Base-by-base conservation (phyloP, 2,329 filamentous ascomycete genomes). In the Phoma herbarum region DNA sequence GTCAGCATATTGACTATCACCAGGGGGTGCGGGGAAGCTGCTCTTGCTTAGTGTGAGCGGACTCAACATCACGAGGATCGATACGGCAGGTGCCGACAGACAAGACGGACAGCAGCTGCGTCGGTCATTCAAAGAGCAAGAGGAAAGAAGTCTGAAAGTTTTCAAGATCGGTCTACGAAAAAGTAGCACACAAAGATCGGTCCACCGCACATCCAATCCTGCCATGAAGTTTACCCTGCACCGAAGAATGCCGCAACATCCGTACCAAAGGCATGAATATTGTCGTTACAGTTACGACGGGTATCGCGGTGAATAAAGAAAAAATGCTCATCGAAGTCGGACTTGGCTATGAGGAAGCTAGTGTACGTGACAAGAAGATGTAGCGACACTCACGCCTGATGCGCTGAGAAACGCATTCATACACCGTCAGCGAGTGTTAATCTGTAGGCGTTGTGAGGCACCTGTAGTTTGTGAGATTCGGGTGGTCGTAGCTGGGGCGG, bases 401-500 rank as follows among this genome's bases (percentile, higher is more conserved):
- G 39, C 52, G 52, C 56, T 44, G 16, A 22, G 20, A 29, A 43
- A 44, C 39, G 44, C 45, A 26, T 25, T 41, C 20, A 31, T 42
- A 42, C 44, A 62, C n/a, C 26, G 41, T 54, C 31, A 6, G 14
- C 8, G 48, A 5, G 4, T 28, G 23, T 28, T 44, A 12, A 22
- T 49, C 20, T 45, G 20, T 22, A 35, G 47, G 41, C 33, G 46
- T 51, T 22, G 37, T 50, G 48, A 37, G 35, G 47, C 54, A 57
- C 23, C 20, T 26, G 25, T 42, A 20, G 12, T 12, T 42, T 6
- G 31, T 41, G 14, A 16, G 25, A 31, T 22, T 11, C 12, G 14
- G 39, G 2, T n/a, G 16, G 39, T 18, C 28, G 26, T 37, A 26
- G 18, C 23, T 25, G 23, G 22, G 35, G 12, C 25, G 22, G 28